These are phyloP conservation scores for Penicillium sp. DNA, from an alignment of 2,329 filamentous ascomycete species.

Conservation along the genomic window DNA sequence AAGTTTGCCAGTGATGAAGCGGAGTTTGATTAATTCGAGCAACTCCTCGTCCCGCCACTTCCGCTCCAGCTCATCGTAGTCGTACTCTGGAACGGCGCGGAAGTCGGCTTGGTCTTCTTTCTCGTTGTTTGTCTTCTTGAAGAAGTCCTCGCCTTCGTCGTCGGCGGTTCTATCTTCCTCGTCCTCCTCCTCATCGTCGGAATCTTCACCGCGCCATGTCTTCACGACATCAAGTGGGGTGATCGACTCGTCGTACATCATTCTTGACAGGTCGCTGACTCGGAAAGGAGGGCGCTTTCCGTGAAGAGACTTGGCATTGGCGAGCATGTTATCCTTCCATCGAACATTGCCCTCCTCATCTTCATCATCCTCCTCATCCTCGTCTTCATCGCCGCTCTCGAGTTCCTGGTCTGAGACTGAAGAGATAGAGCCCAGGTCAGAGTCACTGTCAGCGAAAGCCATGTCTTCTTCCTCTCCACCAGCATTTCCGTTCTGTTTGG, in stretches of 20 bases:
- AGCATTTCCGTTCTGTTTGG: slow-evolving; percentile 54
- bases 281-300: slow-evolving; percentile 70
- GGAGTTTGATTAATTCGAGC: slow-evolving; percentile 69
- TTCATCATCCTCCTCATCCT: slow-evolving; percentile 51
- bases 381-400: slow-evolving; percentile 50
- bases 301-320: slow-evolving; percentile 71
- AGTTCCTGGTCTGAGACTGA: slow-evolving; percentile 57
- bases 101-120: slow-evolving; percentile 63
- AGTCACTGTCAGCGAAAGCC: slow-evolving; percentile 94
- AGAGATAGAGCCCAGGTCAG: slow-evolving; percentile 87
- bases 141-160: slow-evolving; percentile 66
- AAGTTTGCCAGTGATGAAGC: slow-evolving; percentile 72
- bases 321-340: slow-evolving; percentile 87
- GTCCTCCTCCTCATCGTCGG: slow-evolving; percentile 59
- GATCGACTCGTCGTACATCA: slow-evolving; percentile 84
- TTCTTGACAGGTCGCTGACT: slow-evolving; percentile 75
- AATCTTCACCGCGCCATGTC: slow-evolving; percentile 71
- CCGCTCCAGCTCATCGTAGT: slow-evolving; percentile 75
- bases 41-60: slow-evolving; percentile 84
- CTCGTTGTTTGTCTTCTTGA: slow-evolving; percentile 56
- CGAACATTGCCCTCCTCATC: slow-evolving; percentile 70
- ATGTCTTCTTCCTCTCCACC: slow-evolving; percentile 65
- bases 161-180: slow-evolving; percentile 55
- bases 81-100: slow-evolving; percentile 72
- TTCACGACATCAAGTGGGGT: slow-evolving; percentile 72